Evolutionary conservation across 208 protist species (phyloP), one percentile per base, ranked within the genome.

Genomic region (Trypanosoma boissoni): DNA sequence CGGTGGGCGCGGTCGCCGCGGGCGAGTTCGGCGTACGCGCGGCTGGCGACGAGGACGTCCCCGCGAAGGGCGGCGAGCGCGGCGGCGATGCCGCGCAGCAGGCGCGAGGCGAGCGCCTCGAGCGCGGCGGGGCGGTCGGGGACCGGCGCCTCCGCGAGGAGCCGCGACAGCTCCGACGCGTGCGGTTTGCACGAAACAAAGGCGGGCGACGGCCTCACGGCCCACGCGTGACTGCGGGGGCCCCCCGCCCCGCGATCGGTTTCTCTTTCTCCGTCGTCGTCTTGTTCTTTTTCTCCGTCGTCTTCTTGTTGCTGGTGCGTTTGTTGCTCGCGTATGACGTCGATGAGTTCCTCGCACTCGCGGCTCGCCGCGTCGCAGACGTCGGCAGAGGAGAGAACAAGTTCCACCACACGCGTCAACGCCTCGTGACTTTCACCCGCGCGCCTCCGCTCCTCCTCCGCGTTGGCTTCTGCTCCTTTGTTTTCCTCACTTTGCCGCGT

Each of bases 271-370:
- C 28, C 28, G 16, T 60, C 20, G 20, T 51, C 31, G 18, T 18
- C 44, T 20, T 42, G 1, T 7, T 29, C 20, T 18, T 10, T 32
- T 5, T 27, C 20, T 9, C 28, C 27, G 16, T 32, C 14, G 23
- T 26, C 32, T 24, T 62, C 31, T 32, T 42, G 12, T 5, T 49
- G 39, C 21, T 48, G 6, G 14, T 34, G 43, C 10, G 18, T 20
- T 2, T 52, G 23, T 27, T 39, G 45, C 27, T 70, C 64, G 27
- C 36, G 49, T 2, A 61, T 28, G 29, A 61, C 49, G 43, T 63
- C 55, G 43, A 70, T 61, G 23, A 61, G 18, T 21, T 58, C 64
- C 0, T 57, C 57, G 32, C 64, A 62, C 46, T 60, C 64, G 23
- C 53, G 50, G 24, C 53, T 70, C 56, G 63, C 20, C 0, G 29